A percentile compares a stretch with the other conserved stretches of the same genome.
Conservation (phyloP, 192 early-diverging fungal genomes). For the Thoreauomyces humboldtii region DNA sequence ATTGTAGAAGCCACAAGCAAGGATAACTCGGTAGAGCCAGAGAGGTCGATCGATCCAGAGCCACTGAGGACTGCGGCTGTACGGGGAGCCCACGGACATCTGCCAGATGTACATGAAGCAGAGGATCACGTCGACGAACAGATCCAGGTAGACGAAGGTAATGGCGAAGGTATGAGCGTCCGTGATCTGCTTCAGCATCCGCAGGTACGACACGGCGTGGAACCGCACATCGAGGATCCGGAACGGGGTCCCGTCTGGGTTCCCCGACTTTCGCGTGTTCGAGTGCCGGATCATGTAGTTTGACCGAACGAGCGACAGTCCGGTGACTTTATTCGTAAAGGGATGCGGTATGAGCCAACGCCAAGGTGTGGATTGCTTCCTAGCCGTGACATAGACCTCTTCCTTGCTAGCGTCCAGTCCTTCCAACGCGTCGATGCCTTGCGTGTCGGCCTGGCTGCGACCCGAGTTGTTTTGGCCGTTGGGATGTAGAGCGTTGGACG, state of each 20-base stretch:
- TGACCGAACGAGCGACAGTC: constrained; percentile 6
- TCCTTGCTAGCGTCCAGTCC: not conserved
- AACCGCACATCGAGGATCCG: not conserved
- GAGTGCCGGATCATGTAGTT: constrained; percentile 7
- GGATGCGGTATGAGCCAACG: not conserved
- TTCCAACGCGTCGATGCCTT: constrained; percentile 1
- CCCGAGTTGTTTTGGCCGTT: not conserved
- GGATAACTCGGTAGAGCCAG: not conserved
- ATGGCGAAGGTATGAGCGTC: not conserved
- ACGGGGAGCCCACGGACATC: not conserved
- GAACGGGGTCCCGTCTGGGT: not conserved
- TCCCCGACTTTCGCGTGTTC: not conserved
- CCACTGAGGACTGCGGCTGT: constrained; percentile 6
- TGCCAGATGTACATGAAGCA: constrained; percentile 5
- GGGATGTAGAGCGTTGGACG: not conserved
- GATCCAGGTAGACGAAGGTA: constrained; percentile 3
- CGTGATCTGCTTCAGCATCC: not conserved
- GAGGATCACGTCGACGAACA: not conserved
- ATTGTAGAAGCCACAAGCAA: constrained; percentile 6
- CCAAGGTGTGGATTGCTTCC: not conserved
- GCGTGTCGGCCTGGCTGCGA: not conserved
- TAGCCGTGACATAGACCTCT: not conserved
- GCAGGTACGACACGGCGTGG: not conserved
- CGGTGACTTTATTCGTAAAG: not conserved
- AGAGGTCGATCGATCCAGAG: constrained; percentile 6